Evolutionary conservation across 495 filamentous ascomycete species (phyloP), one percentile per base, ranked within the genome.

Genomic region (Hypoxylon cercidicola): DNA sequence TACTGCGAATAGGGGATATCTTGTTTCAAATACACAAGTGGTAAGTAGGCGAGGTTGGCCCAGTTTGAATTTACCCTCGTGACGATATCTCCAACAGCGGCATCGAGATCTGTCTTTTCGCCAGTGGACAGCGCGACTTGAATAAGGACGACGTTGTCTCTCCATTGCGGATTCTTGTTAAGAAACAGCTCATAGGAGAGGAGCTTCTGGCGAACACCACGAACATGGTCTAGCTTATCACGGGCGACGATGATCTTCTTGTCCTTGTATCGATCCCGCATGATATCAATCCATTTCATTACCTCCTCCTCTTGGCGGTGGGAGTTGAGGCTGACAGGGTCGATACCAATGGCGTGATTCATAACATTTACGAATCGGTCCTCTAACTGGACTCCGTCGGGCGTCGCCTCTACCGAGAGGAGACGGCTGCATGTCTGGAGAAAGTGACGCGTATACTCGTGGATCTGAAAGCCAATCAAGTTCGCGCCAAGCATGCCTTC

Each of bases 111-210:
- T 25, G 87, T 85, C 74, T 94, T 89, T 72, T 96, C 92, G 28
- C 89, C 91, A 0, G 91, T 91, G 7, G 93, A 96, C 3, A 93
- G 89, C 5, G 93, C 93, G 44, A 97, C 93, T 77, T 97, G 93
- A 62, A 97, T 93, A 54, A 97, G 80, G 11, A 97, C 91, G 15
- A 93, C 88, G 75, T 92, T 88, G 62, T 90, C 91, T 41, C 88
- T 81, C 90, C 90, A 97, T 69, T 94, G 87, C 1, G 93, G 93
- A 67, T 97, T 89, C 67, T 91, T 91, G 75, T 96, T 96, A 37
- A 97, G 85, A 76, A 97, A 97, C 21, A 96, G 79, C 76, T 97
- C 93, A 72, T 92, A 97, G 16, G 93, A 92, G 20, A 97, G 82
- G 18, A 97, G 83, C 78, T 97, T 97, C 73, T 96, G 93, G 35